These are phyloP conservation scores for Trichoderma sp. DNA, from an alignment of 2,329 filamentous ascomycete species.

Conservation along the genomic window DNA sequence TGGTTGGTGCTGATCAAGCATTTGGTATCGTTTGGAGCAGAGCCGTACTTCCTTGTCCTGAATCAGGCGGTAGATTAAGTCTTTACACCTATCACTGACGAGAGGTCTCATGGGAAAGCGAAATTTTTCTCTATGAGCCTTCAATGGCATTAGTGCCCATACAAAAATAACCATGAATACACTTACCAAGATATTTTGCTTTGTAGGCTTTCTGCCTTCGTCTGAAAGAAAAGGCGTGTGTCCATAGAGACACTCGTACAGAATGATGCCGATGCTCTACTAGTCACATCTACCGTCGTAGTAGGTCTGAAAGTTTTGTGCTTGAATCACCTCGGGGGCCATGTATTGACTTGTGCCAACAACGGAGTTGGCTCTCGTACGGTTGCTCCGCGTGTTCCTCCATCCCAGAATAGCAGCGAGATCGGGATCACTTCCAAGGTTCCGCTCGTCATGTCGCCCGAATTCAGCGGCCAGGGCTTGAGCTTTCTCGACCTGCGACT, in stretches of 20 bases:
- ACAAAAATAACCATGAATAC: background rate
- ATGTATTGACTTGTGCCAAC: conserved; percentile 98
- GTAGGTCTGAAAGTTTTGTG: conserved; percentile 54
- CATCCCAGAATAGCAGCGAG: conserved; percentile 59
- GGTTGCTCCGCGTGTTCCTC: conserved; percentile 68
- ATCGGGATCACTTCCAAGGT: conserved; percentile 30
- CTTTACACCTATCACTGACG: conserved; percentile 70
- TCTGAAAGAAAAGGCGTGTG: conserved; percentile 87
- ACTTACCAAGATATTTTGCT: conserved; percentile 77
- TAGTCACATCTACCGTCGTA: conserved; percentile 95
- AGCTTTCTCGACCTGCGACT: conserved; percentile 38
- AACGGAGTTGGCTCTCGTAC: conserved; percentile 76
- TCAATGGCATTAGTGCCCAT: conserved; percentile 20
- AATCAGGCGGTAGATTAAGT: conserved; percentile 73
- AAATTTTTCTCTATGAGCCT: conserved; percentile 72
- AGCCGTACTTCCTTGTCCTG: conserved; percentile 74
- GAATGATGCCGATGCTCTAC: conserved; percentile 94
- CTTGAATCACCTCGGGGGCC: conserved; percentile 86
- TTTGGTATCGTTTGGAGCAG: conserved; percentile 72
- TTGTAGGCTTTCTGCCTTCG: conserved; percentile 76
- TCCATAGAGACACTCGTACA: conserved; percentile 93
- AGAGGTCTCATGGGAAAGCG: conserved; percentile 67
- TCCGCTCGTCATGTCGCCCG: conserved; percentile 38
- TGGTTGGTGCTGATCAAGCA: conserved; percentile 55
- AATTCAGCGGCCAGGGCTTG: conserved; percentile 35